Percentiles rank a stretch among this genome's conserved stretches.
phyloP scores from a whole-genome alignment of 2,329 filamentous ascomycete species.

The Trichoderma oligosporum region DNA sequence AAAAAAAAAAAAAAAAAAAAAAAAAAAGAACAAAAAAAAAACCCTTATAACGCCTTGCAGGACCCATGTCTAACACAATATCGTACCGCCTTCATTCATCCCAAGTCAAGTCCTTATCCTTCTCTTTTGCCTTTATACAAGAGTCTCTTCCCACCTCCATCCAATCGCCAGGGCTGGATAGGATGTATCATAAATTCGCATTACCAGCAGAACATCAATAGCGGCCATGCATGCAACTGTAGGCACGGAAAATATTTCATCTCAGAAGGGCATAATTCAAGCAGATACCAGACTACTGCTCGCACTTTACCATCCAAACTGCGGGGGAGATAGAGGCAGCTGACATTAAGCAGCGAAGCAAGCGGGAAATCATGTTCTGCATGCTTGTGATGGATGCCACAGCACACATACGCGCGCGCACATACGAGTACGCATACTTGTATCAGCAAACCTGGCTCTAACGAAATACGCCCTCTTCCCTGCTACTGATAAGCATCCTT shows the following conservation, averaged over 20 bases:
- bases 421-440: too few species aligned
- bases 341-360: slow-evolving; percentile 5
- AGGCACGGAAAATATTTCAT: slow-evolving; percentile 13
- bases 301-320: background rate
- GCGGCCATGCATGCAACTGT: slow-evolving; percentile 11
- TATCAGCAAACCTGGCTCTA: background rate
- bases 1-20: too few species aligned
- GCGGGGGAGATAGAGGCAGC: slow-evolving; percentile 14
- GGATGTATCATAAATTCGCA: slow-evolving; percentile 2
- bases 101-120: background rate
- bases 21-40: too few species aligned
- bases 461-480: background rate
- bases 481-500: background rate
- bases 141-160: background rate
- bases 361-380: slow-evolving; percentile 1
- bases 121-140: too few species aligned
- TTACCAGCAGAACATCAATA: slow-evolving; percentile 12
- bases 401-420: slow-evolving; percentile 5
- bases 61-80: slow-evolving; percentile 11
- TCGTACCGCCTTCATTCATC: slow-evolving; percentile 1
- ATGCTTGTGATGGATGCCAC: slow-evolving; percentile 4
- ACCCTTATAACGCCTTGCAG: slow-evolving; percentile 23
- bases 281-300: background rate
- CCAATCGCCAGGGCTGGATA: too few species aligned
- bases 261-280: background rate